Evolutionary conservation across 2,329 filamentous ascomycete species (phyloP).

Genomic region (Teratosphaeria viscida): DNA sequence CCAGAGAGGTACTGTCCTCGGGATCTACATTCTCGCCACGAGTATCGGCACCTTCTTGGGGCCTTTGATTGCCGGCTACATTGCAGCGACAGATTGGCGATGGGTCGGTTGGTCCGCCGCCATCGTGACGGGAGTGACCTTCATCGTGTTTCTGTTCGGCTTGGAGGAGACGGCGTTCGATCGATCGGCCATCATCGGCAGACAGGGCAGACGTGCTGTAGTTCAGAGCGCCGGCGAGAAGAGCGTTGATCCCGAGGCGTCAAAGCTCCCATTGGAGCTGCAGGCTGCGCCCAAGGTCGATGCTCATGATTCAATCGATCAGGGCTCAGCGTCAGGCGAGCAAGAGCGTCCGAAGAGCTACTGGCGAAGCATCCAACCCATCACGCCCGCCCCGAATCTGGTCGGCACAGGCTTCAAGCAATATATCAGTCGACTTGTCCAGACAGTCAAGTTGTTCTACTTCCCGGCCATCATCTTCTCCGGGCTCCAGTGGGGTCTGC

Average conservation of each 20-base stretch:
- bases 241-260: not conserved
- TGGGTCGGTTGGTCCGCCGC: slow-evolving; percentile 45
- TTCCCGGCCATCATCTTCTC: slow-evolving; percentile 50
- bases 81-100: slow-evolving; percentile 39
- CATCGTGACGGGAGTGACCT: slow-evolving; percentile 39
- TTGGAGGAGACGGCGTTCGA: slow-evolving; percentile 45
- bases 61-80: slow-evolving; percentile 43
- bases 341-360: slow-evolving; percentile 36
- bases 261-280: not conserved
- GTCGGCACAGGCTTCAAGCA: slow-evolving; percentile 44
- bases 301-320: slow-evolving; percentile 1
- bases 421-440: slow-evolving; percentile 43
- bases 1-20: slow-evolving; percentile 44
- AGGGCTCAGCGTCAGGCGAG: slow-evolving; percentile 1
- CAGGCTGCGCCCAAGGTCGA: not conserved
- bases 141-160: slow-evolving; percentile 41
- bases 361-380: slow-evolving; percentile 44
- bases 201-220: not conserved
- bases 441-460: slow-evolving; percentile 47
- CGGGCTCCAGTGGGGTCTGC: slow-evolving; percentile 49
- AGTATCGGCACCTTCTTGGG: slow-evolving; percentile 48
- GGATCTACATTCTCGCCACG: slow-evolving; percentile 46
- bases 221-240: not conserved
- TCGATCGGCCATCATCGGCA: slow-evolving; percentile 29
- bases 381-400: slow-evolving; percentile 47